Base-by-base conservation (phyloP, 768 basidiomycete species). In the Phylloporus sp. region DNA sequence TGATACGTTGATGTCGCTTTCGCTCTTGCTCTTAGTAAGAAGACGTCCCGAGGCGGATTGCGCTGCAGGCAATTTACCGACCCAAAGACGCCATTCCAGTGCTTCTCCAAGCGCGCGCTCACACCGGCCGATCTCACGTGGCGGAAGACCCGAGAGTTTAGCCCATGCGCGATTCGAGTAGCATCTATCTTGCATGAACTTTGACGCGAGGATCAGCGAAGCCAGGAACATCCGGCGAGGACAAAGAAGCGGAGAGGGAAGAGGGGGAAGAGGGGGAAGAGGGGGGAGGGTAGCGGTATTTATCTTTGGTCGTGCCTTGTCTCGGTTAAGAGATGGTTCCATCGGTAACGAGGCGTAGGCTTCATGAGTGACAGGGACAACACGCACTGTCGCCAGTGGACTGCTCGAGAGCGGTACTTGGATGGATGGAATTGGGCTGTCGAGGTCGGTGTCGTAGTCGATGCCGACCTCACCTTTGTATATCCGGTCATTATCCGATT, bases 131-230 rank as follows among this genome's bases (percentile, higher is more conserved):
- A 97, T 88, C 73, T 97, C 94, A 36, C 83, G 73, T 5, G 91
- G 83, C 0, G 86, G 82, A 3, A 97, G 77, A 16, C 93, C 92
- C n/a, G 88, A 89, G 6, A 97, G 79, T 62, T 94, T 93, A 2
- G 90, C 88, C 95, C 95, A 97, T 16, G 94, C 93, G 24, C 84
- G 82, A 66, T 97, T 95, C 13, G 91, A 93, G 61, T 95, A 97
- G 38, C 89, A 91, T 45, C 90, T 85, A 62, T 97, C 94, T 72
- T 95, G 92, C 55, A 88, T 83, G 65, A 95, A 95, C 61, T 97
- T 97, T 15, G 88, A 87, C 0, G 94, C 95, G 46, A 92, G 76
- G 50, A 97, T 91, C 36, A 97, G 74, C 0, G 90, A 84, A 0
- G 91, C 91, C 9, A 97, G 76, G 70, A 97, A 97, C 0, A 91